Base-by-base conservation (phyloP, 2,329 filamentous ascomycete species). In the Pseudogymnoascus sp. region DNA sequence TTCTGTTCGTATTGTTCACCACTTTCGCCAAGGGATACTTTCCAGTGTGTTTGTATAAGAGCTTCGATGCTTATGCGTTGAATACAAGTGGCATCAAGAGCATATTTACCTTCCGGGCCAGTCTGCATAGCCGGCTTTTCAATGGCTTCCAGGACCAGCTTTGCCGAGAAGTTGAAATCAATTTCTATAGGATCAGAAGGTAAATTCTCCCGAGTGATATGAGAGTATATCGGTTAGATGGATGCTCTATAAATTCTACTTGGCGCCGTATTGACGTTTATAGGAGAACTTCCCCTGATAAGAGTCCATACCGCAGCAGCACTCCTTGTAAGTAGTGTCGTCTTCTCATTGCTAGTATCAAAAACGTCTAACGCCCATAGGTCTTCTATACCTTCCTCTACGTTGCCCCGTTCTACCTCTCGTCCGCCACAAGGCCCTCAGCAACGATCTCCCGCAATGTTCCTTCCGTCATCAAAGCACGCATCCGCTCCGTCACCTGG, bases 341-440 rank as follows among this genome's bases (percentile, higher is more conserved):
- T 33, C 16, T 19, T 56, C 29, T 56, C 50, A 33, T 2, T 6
- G 1, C 60, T 24, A 33, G 19, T 7, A 60, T 33, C 35, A 24
- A 37, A 44, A 19, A 59, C 19, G 19, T 56, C 50, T 56, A 56
- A 56, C 6, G 6, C 59, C 38, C 65, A 53, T 64, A 90, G 90
- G 77, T 93, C 66, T 76, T 87, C 66, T 96, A 96, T 76, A 96
- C 91, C n/a, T 75, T 92, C 69, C 77, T 91, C 78, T 99, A 97
- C 77, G 90, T 99, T 70, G 79, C 90, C 3, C 93, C 95, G 24
- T 91, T 97, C 76, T 97, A 99, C 79, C 80, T 93, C 67, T 95
- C 88, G 19, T 76, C 85, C 3, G 82, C 85, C 19, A 96, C 93
- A 4, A 86, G 93, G 61, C 92, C 93, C 6, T 95, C 91, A 6